phyloP scores from a whole-genome alignment of 345 rosid genomes.

The Cardamine occulta region DNA sequence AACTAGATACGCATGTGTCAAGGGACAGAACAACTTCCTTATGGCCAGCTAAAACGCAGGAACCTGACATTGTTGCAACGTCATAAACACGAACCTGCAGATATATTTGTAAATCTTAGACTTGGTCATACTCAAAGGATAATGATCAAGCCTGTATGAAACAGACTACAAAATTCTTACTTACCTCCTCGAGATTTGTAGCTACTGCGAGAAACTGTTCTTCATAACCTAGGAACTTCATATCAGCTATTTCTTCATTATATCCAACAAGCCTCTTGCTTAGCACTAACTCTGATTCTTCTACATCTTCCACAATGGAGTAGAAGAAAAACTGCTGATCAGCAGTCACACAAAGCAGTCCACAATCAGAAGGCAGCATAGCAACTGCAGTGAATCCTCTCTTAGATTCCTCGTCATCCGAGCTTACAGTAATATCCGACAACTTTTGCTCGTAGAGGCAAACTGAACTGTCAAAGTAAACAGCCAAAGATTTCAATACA shows the following conservation, averaged over 20 bases:
- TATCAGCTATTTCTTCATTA: conserved; percentile 91
- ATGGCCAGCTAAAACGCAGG: conserved; percentile 86
- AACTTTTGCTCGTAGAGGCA: conserved; percentile 78
- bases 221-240: conserved; percentile 89
- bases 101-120: conserved; percentile 20
- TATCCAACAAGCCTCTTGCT: conserved; percentile 86
- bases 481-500: conserved; percentile 25
- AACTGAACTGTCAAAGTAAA: conserved; percentile 68
- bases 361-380: conserved; percentile 71
- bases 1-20: conserved; percentile 70
- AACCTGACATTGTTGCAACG: conserved; percentile 86
- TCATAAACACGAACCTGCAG: conserved; percentile 93
- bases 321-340: conserved; percentile 90
- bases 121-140: conserved; percentile 16
- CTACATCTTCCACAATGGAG: conserved; percentile 47
- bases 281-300: conserved; percentile 54
- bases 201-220: conserved; percentile 92
- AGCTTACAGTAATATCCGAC: conserved; percentile 69
- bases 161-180: conserved; percentile 19
- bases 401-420: conserved; percentile 60
- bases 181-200: conserved; percentile 91
- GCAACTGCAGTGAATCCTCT: conserved; percentile 80
- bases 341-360: conserved; percentile 90
- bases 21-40: conserved; percentile 77
- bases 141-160: conserved; percentile 27